Percentiles rank a stretch among this genome's conserved stretches.
These are phyloP conservation scores for Linnemannia schmuckeri DNA, from an alignment of 192 early-diverging fungal genomes.

Conservation along the genomic window DNA sequence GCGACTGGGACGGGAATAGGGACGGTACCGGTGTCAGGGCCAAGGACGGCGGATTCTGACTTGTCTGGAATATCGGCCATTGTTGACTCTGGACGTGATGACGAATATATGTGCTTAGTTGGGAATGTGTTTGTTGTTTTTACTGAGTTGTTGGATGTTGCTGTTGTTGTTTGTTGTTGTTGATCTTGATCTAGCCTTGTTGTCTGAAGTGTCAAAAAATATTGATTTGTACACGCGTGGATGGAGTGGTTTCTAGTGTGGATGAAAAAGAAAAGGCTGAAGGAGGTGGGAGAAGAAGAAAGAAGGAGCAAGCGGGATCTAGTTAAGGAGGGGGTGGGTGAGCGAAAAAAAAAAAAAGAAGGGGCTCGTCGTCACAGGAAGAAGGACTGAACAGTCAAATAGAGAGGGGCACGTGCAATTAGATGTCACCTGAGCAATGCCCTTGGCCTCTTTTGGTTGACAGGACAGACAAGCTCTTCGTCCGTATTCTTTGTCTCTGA, in stretches of 20 bases:
- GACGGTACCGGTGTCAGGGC: neutral
- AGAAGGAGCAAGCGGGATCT: neutral
- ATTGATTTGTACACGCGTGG: no score
- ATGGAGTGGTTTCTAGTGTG: no score
- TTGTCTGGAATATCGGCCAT: conserved; percentile 32
- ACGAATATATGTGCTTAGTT: neutral
- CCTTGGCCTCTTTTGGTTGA: no score
- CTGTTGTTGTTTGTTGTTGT: neutral
- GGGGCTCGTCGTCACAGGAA: neutral
- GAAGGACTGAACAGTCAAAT: neutral
- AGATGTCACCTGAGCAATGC: neutral
- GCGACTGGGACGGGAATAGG: conserved; percentile 1
- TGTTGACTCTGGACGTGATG: neutral
- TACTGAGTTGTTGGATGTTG: neutral
- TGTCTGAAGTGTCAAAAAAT: no score
- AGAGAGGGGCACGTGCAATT: conserved; percentile 7
- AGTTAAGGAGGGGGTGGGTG: neutral
- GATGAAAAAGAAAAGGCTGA: neutral
- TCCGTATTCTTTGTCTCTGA: neutral
- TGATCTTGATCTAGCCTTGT: no score
- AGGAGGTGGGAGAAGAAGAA: neutral
- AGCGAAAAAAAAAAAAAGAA: neutral
- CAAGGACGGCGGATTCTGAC: neutral
- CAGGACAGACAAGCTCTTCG: neutral
- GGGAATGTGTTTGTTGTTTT: neutral